Percentiles rank a stretch among this genome's conserved stretches.
phyloP scores from a whole-genome alignment of 176 grass and related monocot species.

The Aegilops sharonensis region DNA sequence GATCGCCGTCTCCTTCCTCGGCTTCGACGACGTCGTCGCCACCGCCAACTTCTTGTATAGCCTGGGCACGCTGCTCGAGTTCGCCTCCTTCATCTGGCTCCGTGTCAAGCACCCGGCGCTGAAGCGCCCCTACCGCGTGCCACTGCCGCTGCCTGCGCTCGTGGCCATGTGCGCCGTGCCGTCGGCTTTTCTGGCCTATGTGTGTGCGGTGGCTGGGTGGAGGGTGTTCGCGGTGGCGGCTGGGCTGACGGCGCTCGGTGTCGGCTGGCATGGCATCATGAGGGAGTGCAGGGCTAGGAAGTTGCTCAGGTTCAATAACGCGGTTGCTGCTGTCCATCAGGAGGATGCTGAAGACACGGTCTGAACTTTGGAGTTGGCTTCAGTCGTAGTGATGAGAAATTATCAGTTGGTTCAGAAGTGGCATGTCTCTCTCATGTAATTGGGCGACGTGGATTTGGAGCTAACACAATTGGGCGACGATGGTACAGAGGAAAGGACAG shows the following conservation, averaged over 20 bases:
- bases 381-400: background rate
- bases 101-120: constrained; percentile 10
- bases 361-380: background rate
- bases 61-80: constrained; percentile 43
- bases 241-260: background rate
- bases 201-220: constrained; percentile 5
- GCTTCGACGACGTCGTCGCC: constrained; percentile 30
- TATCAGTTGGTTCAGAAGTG: background rate
- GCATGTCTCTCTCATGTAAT: background rate
- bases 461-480: too few species aligned
- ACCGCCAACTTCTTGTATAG: constrained; percentile 47
- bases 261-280: constrained; percentile 7
- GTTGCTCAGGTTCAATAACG: constrained; percentile 43
- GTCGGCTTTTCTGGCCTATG: constrained; percentile 2
- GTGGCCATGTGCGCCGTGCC: constrained; percentile 23
- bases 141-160: constrained; percentile 17
- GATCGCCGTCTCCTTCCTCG: constrained; percentile 25
- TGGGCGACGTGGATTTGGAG: background rate
- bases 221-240: constrained; percentile 17
- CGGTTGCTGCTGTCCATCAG: background rate
- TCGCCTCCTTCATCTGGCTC: constrained; percentile 20
- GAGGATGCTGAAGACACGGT: background rate
- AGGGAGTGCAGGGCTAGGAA: constrained; percentile 36
- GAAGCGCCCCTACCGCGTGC: constrained; percentile 44
- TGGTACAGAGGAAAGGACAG: too few species aligned